Evolutionary conservation across 306 rosid species (phyloP), one percentile per base, ranked within the genome.

Genomic region (Hippophae tibetana): DNA sequence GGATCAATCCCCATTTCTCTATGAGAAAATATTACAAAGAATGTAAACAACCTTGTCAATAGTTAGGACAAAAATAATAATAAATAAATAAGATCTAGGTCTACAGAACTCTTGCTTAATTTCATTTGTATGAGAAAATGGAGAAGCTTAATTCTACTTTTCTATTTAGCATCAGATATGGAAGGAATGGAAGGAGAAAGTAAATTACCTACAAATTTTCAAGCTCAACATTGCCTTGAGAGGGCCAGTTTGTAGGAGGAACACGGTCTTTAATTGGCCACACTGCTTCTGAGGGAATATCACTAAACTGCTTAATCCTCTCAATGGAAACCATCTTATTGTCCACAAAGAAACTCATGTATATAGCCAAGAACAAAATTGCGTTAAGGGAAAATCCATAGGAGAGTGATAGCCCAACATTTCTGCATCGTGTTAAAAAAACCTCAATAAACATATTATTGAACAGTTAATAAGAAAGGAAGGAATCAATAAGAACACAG

Each of bases 261-360:
- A 64, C 26, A 9, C 71, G 81, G 62, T 88, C 89, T 62, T 78
- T 47, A 31, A 83, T 62, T 51, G 67, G 59, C 98, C 98, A 92
- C 47, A 62, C 58, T 49, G 98, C 79, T 76, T 92, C 98, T 1
- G 98, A 76, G 58, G 89, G 95, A 61, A 87, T 92, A 27, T 58
- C 68, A 8, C 84, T 81, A 66, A 87, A 92, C 64, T 92, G 98
- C 42, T 76, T 87, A 52, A 92, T 70, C 76, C 96, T 80, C 82
- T 92, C 98, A 51, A 92, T 93, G 13, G 98, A 92, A 7, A 92
- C 98, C 98, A 92, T 73, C 75, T 76, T 81, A 78, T 92, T 92
- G 73, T 92, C 98, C 8, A 92, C 76, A 63, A 83, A 80, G 74
- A 96, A 92, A 56, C 98, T 92, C 87, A 85, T 71, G 74, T 83